Percentiles rank a stretch among this genome's conserved stretches.
These are phyloP conservation scores for Saccharomycopsis malanga DNA, from an alignment of 805 yeast genomes.

Conservation along the genomic window DNA sequence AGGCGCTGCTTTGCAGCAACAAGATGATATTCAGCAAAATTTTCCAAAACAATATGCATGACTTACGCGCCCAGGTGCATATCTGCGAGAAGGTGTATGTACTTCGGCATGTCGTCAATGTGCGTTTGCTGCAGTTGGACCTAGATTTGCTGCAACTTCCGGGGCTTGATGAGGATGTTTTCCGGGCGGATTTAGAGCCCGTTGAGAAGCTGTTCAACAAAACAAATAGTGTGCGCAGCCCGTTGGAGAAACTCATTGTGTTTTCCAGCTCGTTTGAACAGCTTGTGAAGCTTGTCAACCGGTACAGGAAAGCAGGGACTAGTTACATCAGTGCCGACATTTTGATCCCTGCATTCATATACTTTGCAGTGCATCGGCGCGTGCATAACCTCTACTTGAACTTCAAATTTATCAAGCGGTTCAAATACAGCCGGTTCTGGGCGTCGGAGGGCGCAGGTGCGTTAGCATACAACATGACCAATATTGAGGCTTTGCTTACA, in stretches of 20 bases:
- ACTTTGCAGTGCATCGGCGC: conserved; percentile 11
- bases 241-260: conserved; percentile 17
- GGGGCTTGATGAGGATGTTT: conserved; percentile 3
- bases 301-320: not conserved
- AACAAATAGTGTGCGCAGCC: conserved; percentile 8
- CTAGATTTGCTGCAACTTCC: conserved; percentile 10
- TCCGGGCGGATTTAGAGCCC: conserved; percentile 7
- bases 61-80: conserved; percentile 13
- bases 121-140: conserved; percentile 12
- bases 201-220: conserved; percentile 14
- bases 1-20: conserved; percentile 13
- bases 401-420: conserved; percentile 17
- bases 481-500: conserved; percentile 18
- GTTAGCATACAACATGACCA: conserved; percentile 18
- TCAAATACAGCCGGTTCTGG: conserved; percentile 19
- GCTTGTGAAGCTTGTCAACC: not conserved
- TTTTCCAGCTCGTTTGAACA: conserved; percentile 8
- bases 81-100: conserved; percentile 14
- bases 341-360: conserved; percentile 16
- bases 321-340: conserved; percentile 16
- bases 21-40: conserved; percentile 16
- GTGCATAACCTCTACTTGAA: conserved; percentile 18
- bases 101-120: conserved; percentile 8
- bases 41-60: conserved; percentile 17
- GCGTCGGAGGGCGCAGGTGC: conserved; percentile 9